Conservation (phyloP, 306 rosid species). For the Erythrophleum fordii region DNA sequence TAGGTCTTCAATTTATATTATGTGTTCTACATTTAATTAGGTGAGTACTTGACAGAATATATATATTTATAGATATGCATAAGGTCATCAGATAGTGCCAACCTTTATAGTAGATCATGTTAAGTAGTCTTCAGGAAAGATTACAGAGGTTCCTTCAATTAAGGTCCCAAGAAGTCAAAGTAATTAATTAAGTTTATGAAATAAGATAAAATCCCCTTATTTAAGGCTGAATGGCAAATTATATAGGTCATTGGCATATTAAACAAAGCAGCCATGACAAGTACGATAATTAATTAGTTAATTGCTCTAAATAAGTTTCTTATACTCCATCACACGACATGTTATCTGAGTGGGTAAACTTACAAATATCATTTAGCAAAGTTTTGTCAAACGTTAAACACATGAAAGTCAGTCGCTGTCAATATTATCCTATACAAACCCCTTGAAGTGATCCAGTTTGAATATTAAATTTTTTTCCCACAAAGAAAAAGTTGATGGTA, state of each 20-base stretch:
- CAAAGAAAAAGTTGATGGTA: neutral
- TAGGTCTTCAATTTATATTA: neutral
- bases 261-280: neutral
- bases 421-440: neutral
- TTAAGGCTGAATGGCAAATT: neutral
- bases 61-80: neutral
- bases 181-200: neutral
- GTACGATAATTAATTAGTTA: neutral
- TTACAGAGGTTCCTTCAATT: neutral
- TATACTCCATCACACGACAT: neutral
- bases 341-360: neutral
- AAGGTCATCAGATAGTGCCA: neutral
- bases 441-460: neutral
- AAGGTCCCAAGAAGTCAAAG: conserved; percentile 27
- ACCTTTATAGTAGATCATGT: neutral
- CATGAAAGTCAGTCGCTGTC: conserved; percentile 4
- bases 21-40: neutral
- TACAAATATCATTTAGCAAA: neutral
- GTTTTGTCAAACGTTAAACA: neutral
- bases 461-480: neutral
- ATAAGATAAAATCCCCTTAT: neutral
- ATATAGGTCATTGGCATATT: neutral
- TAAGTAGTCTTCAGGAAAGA: conserved; percentile 1
- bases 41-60: neutral
- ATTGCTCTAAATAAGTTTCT: neutral